Evolutionary conservation across 305 asterid genomes (phyloP), one percentile per base, ranked within the genome.

Genomic region (Fraxinus baroniana): DNA sequence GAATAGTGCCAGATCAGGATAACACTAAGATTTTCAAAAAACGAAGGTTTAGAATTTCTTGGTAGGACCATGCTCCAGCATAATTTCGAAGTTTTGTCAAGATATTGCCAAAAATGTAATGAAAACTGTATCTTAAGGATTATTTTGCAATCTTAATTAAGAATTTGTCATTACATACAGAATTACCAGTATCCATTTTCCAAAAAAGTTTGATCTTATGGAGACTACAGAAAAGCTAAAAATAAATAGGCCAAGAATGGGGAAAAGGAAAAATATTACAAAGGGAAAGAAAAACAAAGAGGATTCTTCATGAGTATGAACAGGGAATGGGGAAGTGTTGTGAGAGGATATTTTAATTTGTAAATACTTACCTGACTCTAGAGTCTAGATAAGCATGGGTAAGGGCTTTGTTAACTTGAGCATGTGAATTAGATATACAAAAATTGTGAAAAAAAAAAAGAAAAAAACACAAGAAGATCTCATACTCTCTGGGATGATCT

Each of bases 401-500:
- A 64, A 9, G 32, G 32, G 17, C 30, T 22, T 20, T 62, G 33
- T 7, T 22, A 62, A 62, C 17, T 41, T n/a, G 37, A 36, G 22
- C 4, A 22, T 52, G 18, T 22, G 30, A 26, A 62, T 66, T 68
- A 74, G 39, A 81, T 60, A 24, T 37, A 71, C 15, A 17, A 80
- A 74, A 82, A 71, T 30, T 26, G n/a, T 66, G 7, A 66, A 82
- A 79, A 39, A 18, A 76, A 73, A 75, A 41, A 39, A 39, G 9
- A 41, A 41, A 41, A 9, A 39, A 37, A 0, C 44, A 33, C 70
- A 75, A 83, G 87, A 83, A 87, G 79, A 83, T 79, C 83, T 72
- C 92, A 88, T 84, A 88, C 91, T 85, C 88, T 83, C 89, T 84
- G 86, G 91, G 81, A 83, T 84, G 80, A 87, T 86, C 84, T 76